Base-by-base conservation (phyloP, 805 yeast species). In the Monosporozyma siamensis region DNA sequence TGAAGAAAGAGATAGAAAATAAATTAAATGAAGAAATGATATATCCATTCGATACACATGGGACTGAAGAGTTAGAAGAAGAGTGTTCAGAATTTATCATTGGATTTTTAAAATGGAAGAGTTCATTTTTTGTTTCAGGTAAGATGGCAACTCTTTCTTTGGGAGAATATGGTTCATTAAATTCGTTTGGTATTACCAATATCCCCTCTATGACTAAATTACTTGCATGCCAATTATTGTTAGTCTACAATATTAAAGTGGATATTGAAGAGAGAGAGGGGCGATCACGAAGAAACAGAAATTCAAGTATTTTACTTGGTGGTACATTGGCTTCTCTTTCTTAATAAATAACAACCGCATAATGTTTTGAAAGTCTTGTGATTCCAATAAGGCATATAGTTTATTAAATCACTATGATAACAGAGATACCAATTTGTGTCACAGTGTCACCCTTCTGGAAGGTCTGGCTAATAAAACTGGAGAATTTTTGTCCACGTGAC, bases 201-300 rank as follows among this genome's bases (percentile, higher is more conserved):
- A 42, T 51, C n/a, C 50, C 53, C n/a, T 40, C 43, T 38, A 23
- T 44, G 9, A 44, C 53, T 9, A 44, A 44, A 29, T 24, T 41
- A 9, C 31, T 47, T 9, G 51, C 54, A 8, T 47, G 50, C 22
- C 51, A 51, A 34, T 46, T 45, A 1, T 26, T 44, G 12, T 25
- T 49, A 6, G 35, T 51, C 17, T 48, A 48, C 14, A 41, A 34
- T 23, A 11, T 46, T 11, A 48, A 44, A 15, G 31, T 23, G 3
- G 37, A 27, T 17, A 39, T 29, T 42, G 18, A 41, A 23, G 34
- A 38, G 21, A 38, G 32, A 29, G 20, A 29, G n/a, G n/a, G n/a
- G n/a, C n/a, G n/a, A n/a, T n/a, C n/a, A n/a, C n/a, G n/a, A n/a
- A n/a, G n/a, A n/a, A n/a, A n/a, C n/a, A n/a, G n/a, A n/a, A n/a